Evolutionary conservation across 2,329 filamentous ascomycete genomes (phyloP).

Genomic region (Daldinia sp.): DNA sequence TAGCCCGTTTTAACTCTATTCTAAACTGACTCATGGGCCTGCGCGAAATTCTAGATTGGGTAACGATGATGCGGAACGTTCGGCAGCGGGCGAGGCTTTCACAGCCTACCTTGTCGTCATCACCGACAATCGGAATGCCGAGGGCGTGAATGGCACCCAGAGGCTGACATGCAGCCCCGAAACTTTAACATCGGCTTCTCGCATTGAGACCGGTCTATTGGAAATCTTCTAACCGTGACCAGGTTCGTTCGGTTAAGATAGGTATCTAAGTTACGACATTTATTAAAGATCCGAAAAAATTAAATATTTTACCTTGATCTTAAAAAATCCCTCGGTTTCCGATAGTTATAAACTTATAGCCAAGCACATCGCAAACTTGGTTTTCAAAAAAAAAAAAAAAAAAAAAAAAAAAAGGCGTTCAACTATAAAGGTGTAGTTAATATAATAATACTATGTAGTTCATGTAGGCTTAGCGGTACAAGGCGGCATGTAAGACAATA

Average conservation of each 20-base stretch:
- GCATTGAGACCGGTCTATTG: not conserved
- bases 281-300: not conserved
- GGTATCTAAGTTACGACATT: not conserved
- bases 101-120: slow-evolving; percentile 35
- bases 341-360: no score
- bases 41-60: slow-evolving; percentile 22
- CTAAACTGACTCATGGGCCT: slow-evolving; percentile 27
- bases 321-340: not conserved
- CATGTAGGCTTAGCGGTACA: no score
- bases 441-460: no score
- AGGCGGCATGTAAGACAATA: not conserved
- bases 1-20: slow-evolving; percentile 25
- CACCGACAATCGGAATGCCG: slow-evolving; percentile 9
- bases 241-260: not conserved
- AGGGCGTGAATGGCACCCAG: slow-evolving; percentile 9
- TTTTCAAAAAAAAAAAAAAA: not conserved
- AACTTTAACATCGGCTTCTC: not conserved
- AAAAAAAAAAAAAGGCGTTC: not conserved
- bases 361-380: not conserved
- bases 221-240: not conserved
- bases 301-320: not conserved
- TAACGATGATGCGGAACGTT: slow-evolving; percentile 26
- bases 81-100: slow-evolving; percentile 29
- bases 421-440: no score
- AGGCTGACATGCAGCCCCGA: slow-evolving; percentile 1